Percentiles rank a stretch among this genome's conserved stretches.
These are phyloP conservation scores for Isoetes engelmannii DNA, from an alignment of 83 land plant genomes.

Conservation along the genomic window DNA sequence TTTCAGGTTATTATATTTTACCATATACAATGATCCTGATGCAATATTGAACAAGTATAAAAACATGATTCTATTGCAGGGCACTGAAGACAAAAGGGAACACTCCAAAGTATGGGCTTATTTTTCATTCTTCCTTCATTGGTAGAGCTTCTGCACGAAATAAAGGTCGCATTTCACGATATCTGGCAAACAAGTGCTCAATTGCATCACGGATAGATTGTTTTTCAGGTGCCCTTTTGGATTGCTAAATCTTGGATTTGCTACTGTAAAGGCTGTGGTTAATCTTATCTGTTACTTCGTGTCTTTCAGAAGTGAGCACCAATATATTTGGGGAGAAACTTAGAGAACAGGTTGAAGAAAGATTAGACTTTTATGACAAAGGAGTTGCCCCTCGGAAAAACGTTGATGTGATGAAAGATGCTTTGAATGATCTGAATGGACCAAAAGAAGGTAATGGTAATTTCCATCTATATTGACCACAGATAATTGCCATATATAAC, in stretches of 20 bases:
- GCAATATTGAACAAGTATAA: no score
- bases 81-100: conserved; percentile 92
- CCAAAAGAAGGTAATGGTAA: conserved; percentile 3
- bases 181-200: conserved; percentile 94
- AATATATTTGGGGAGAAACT: conserved; percentile 85
- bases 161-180: conserved; percentile 95
- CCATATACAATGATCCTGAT: no score
- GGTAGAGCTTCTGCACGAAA: conserved; percentile 77
- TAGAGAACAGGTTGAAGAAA: conserved; percentile 91
- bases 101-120: conserved; percentile 95
- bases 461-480: not conserved
- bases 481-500: not conserved
- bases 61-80: conserved; percentile 26
- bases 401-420: conserved; percentile 90
- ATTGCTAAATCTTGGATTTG: not conserved
- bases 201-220: conserved; percentile 95
- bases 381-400: conserved; percentile 95
- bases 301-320: conserved; percentile 48
- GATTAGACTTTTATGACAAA: conserved; percentile 95
- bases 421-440: conserved; percentile 39
- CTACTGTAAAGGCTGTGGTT: not conserved
- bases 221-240: conserved; percentile 50
- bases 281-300: conserved; percentile 9
- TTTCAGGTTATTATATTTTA: conserved; percentile 50
- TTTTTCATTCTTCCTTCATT: conserved; percentile 92